Evolutionary conservation across 2,329 filamentous ascomycete species (phyloP), one percentile per base, ranked within the genome.

Genomic region (Capronia coronata): DNA sequence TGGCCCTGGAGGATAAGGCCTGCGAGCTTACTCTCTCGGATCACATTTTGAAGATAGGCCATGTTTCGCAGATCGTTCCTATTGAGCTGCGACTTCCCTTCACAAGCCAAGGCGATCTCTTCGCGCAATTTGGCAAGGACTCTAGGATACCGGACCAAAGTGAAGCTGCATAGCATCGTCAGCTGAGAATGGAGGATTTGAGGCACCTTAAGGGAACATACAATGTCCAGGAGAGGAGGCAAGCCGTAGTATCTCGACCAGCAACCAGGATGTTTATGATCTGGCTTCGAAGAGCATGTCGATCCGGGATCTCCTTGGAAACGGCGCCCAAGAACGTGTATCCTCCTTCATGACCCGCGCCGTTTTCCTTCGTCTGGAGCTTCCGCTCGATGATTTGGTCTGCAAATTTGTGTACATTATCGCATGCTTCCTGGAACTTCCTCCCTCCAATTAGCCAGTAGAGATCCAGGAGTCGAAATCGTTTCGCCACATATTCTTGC

Each of bases 181-280:
- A 35, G 11, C 1, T 73, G 72, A 11, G 18, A 42, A 18, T 46
- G 35, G 23, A 30, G 10, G 10, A 30, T 14, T 22, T 22, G n/a
- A 29, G 21, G 3, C 14, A 22, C 14, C 4, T n/a, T n/a, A 8
- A 18, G 14, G 3, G 13, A 3, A 7, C 47, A 67, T 90, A 94
- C 51, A 95, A 74, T 30, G 79, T 75, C 83, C 87, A 95, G 0
- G 82, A 84, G 0, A 96, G 75, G 0, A 86, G 87, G 13, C 76
- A 79, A 27, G 89, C 89, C 0, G 89, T 95, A 11, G 89, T 95
- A 67, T 96, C 90, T 21, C 69, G 64, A 16, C 87, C 88, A 1
- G 90, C 90, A 14, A 95, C 77, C 2, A 95, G 77, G 11, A 95
- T 78, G 41, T 84, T 83, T 13, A 94, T 48, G 13, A 56, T 48